Evolutionary conservation across 2,329 filamentous ascomycete species (phyloP).

Genomic region (Plectosphaerella sp.): DNA sequence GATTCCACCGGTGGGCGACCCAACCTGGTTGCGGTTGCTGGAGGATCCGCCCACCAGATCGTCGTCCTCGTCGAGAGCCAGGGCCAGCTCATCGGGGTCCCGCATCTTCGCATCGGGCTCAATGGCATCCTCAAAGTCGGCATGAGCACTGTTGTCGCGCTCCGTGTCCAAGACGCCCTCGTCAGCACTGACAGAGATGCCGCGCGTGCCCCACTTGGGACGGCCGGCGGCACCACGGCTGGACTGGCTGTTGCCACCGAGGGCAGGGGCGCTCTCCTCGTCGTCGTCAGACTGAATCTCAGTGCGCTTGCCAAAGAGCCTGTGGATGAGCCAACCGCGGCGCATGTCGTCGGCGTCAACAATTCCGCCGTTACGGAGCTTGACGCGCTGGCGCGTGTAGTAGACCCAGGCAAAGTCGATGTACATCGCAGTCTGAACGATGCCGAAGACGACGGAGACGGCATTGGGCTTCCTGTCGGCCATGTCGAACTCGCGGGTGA

Average conservation of each 20-base stretch:
- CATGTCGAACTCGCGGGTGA: constrained; percentile 60
- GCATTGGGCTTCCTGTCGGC: constrained; percentile 58
- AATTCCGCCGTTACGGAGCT: constrained; percentile 81
- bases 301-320: constrained; percentile 64
- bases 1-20: constrained; percentile 30
- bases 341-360: constrained; percentile 87
- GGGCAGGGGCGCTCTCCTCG: constrained; percentile 52
- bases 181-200: constrained; percentile 64
- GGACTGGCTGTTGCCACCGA: constrained; percentile 30
- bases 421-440: constrained; percentile 86
- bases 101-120: constrained; percentile 63
- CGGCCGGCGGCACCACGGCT: constrained; percentile 22
- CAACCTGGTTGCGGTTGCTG: constrained; percentile 11
- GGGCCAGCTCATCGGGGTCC: constrained; percentile 61
- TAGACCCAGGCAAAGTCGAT: constrained; percentile 97
- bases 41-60: constrained; percentile 36
- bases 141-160: constrained; percentile 32
- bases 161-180: constrained; percentile 52
- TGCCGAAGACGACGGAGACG: constrained; percentile 77
- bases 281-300: constrained; percentile 50
- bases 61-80: constrained; percentile 54
- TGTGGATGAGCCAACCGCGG: constrained; percentile 77
- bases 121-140: constrained; percentile 39
- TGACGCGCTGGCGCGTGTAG: constrained; percentile 87
- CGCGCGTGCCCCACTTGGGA: constrained; percentile 59